A percentile compares a stretch with the other conserved stretches of the same genome.
Evolutionary conservation across 208 protist species (phyloP).

Genomic region (Eutreptiella sp.): DNA sequence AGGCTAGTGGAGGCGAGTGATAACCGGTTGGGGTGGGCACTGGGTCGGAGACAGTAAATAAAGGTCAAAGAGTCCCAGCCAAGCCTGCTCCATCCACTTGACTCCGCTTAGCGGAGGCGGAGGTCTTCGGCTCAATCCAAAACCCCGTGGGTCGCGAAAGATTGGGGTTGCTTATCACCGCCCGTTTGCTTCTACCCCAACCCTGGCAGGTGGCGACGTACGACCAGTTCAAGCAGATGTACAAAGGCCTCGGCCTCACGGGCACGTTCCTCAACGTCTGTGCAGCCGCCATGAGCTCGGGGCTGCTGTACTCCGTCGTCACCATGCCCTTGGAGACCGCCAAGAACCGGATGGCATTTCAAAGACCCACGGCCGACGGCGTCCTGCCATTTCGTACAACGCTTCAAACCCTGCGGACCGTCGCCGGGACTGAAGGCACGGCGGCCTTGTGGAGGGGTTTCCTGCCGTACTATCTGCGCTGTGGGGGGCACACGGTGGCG

Average conservation of each 20-base stretch:
- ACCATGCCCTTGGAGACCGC: slow-evolving; percentile 83
- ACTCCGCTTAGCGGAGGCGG: too few species aligned
- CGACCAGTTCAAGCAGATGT: slow-evolving; percentile 60
- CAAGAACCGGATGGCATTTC: slow-evolving; percentile 72
- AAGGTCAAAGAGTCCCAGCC: too few species aligned
- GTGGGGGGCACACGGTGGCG: slow-evolving; percentile 68
- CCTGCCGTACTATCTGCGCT: slow-evolving; percentile 74
- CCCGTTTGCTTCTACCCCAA: too few species aligned
- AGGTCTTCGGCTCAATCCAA: too few species aligned
- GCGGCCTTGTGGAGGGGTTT: slow-evolving; percentile 70
- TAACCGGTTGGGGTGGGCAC: too few species aligned
- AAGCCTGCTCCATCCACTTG: too few species aligned
- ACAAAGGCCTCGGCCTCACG: slow-evolving; percentile 54
- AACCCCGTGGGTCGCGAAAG: too few species aligned
- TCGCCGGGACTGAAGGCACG: slow-evolving; percentile 63
- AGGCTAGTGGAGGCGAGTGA: too few species aligned
- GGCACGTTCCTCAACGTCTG: slow-evolving; percentile 55
- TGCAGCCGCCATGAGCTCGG: slow-evolving; percentile 65
- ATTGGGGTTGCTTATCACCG: too few species aligned
- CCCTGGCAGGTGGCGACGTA: slow-evolving; percentile 80
- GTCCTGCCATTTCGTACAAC: slow-evolving; percentile 50
- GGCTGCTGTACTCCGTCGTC: slow-evolving; percentile 67
- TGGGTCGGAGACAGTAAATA: too few species aligned
- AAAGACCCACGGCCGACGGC: slow-evolving; percentile 47
- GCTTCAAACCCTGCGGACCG: slow-evolving; percentile 62